These are phyloP conservation scores for Cercophora newfieldiana DNA, from an alignment of 495 filamentous ascomycete genomes.

Conservation along the genomic window DNA sequence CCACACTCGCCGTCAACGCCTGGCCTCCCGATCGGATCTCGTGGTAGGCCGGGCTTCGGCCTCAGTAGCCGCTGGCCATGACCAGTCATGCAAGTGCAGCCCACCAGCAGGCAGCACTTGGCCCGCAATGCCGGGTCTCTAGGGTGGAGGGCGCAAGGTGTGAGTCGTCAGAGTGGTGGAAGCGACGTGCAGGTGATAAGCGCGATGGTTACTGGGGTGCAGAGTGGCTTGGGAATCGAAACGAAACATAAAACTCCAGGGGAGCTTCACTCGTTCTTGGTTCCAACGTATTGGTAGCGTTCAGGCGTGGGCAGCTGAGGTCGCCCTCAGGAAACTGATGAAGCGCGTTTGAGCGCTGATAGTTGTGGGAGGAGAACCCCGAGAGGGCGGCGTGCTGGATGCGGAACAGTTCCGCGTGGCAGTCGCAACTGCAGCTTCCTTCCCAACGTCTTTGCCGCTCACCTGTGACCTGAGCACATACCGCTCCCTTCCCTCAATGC, in stretches of 20 bases:
- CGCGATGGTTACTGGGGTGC: background rate
- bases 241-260: background rate
- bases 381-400: too few species aligned
- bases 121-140: background rate
- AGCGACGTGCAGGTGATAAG: background rate
- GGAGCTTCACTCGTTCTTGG: background rate
- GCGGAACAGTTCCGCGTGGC: too few species aligned
- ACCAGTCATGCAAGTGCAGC: background rate
- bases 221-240: background rate
- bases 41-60: background rate
- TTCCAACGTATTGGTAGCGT: background rate
- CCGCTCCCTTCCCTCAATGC: background rate
- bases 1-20: background rate
- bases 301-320: background rate
- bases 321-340: too few species aligned
- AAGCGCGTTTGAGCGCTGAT: too few species aligned
- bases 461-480: too few species aligned
- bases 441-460: too few species aligned
- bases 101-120: background rate
- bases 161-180: background rate
- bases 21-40: background rate
- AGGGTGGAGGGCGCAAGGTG: background rate
- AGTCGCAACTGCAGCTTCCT: too few species aligned
- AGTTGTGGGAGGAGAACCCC: background rate
- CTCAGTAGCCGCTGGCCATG: background rate